These are phyloP conservation scores for Elsinoe fawcettii DNA, from an alignment of 2,329 filamentous ascomycete species.

Conservation along the genomic window DNA sequence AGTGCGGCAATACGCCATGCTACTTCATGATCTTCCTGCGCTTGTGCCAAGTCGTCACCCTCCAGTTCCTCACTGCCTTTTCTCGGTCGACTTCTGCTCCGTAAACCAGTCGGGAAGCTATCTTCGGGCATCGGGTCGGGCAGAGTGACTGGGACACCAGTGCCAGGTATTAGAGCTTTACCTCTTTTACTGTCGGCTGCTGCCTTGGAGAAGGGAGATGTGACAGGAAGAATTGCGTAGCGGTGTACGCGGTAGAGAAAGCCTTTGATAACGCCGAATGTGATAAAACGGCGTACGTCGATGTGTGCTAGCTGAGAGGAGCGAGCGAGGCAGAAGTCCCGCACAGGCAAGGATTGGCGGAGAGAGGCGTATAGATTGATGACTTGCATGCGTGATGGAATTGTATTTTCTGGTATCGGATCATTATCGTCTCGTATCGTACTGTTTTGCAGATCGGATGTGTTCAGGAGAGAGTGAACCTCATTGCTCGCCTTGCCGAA, in stretches of 20 bases:
- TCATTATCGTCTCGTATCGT: not conserved
- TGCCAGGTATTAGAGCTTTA: constrained; percentile 18
- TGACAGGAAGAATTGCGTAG: constrained; percentile 57
- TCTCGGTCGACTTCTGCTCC: constrained; percentile 24
- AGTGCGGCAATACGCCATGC: constrained; percentile 29
- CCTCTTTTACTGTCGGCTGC: not conserved
- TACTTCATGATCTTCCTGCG: constrained; percentile 20
- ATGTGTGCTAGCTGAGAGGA: constrained; percentile 64
- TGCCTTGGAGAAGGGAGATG: constrained; percentile 16
- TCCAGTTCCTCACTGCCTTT: not conserved
- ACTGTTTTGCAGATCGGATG: not conserved
- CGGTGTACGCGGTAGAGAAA: constrained; percentile 89
- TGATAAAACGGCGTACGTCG: constrained; percentile 84
- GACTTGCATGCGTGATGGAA: constrained; percentile 38
- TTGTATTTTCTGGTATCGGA: constrained; percentile 10
- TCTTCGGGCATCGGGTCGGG: constrained; percentile 18
- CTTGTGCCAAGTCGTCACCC: constrained; percentile 3
- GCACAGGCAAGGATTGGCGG: constrained; percentile 71
- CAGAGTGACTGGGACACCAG: constrained; percentile 18
- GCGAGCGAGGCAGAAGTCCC: constrained; percentile 77
- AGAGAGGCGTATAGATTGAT: constrained; percentile 82
- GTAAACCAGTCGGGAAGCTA: constrained; percentile 22
- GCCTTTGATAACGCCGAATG: constrained; percentile 93
- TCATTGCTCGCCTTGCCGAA: constrained; percentile 17
- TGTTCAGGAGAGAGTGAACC: not conserved